phyloP scores from a whole-genome alignment of 202 grass and related monocot genomes.

The Thinopyrum obtusiflorum region DNA sequence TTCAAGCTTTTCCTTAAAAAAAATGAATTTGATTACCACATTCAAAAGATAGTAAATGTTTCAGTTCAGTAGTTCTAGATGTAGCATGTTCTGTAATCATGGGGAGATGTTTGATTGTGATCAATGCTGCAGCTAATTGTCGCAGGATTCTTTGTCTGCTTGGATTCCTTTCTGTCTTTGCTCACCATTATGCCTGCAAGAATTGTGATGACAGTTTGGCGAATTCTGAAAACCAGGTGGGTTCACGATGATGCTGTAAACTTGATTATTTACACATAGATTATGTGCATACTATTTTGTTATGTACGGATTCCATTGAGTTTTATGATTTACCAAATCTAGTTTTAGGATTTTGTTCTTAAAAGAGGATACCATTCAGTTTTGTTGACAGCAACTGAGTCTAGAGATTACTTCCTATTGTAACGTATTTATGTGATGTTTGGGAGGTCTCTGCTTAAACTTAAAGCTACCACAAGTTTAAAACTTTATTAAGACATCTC shows the following conservation, averaged over 20 bases:
- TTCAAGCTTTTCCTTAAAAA: background rate
- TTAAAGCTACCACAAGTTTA: background rate
- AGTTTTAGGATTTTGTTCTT: constrained; percentile 17
- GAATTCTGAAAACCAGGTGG: constrained; percentile 83
- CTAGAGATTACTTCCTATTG: background rate
- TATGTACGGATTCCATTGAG: background rate
- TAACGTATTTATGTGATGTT: background rate
- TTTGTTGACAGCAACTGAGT: constrained; percentile 20
- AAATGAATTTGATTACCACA: background rate
- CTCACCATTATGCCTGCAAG: constrained; percentile 97
- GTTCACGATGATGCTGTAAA: constrained; percentile 33
- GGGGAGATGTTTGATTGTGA: constrained; percentile 50
- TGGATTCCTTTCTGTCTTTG: constrained; percentile 97
- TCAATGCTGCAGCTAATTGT: constrained; percentile 84
- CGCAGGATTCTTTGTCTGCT: constrained; percentile 89
- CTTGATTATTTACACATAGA: background rate
- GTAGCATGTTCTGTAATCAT: constrained; percentile 19
- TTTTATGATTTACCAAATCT: constrained; percentile 4
- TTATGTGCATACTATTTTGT: background rate
- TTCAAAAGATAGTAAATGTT: background rate
- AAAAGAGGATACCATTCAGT: background rate
- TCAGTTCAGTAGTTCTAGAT: constrained; percentile 2
- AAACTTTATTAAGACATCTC: background rate
- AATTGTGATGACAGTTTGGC: constrained; percentile 83
- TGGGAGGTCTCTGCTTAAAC: constrained; percentile 4